phyloP scores from a whole-genome alignment of 2,329 filamentous ascomycete genomes.

The Botrytis paeoniae region DNA sequence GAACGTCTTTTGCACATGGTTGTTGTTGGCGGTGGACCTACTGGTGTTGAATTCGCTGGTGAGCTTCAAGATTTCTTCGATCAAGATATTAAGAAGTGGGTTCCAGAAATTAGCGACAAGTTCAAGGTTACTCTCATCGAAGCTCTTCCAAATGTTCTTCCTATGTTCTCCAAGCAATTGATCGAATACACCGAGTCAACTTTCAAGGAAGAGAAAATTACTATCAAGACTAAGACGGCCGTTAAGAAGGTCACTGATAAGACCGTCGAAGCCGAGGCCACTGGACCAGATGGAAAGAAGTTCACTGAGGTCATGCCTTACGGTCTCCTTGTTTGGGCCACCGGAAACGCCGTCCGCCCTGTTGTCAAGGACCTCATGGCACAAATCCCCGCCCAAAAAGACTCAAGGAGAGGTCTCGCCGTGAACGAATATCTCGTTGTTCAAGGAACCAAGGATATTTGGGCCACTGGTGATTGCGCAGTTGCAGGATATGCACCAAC shows the following conservation, averaged over 20 bases:
- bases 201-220: conserved; percentile 97
- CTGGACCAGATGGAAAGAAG: conserved; percentile 80
- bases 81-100: conserved; percentile 95
- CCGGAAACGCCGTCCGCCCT: conserved; percentile 88
- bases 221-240: conserved; percentile 97
- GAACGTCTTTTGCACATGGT: conserved; percentile 98
- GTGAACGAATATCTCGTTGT: conserved; percentile 99
- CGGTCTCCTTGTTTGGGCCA: conserved; percentile 96
- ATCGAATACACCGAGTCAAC: conserved; percentile 99
- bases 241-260: conserved; percentile 96
- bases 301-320: conserved; percentile 80
- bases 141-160: conserved; percentile 91
- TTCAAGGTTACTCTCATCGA: conserved; percentile 98
- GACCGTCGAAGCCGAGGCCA: conserved; percentile 85
- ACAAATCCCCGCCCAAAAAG: conserved; percentile 90
- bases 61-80: conserved; percentile 99
- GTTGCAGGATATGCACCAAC: conserved; percentile 97
- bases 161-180: conserved; percentile 97
- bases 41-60: conserved; percentile 96
- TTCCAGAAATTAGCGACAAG: conserved; percentile 89
- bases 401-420: conserved; percentile 88
- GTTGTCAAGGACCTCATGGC: conserved; percentile 88
- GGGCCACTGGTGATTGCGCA: conserved; percentile 96
- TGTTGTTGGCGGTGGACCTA: conserved; percentile 87
- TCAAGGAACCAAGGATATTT: conserved; percentile 94